Conservation (phyloP, 2,329 filamentous ascomycete genomes). For the Pseudogymnoascus sp. region DNA sequence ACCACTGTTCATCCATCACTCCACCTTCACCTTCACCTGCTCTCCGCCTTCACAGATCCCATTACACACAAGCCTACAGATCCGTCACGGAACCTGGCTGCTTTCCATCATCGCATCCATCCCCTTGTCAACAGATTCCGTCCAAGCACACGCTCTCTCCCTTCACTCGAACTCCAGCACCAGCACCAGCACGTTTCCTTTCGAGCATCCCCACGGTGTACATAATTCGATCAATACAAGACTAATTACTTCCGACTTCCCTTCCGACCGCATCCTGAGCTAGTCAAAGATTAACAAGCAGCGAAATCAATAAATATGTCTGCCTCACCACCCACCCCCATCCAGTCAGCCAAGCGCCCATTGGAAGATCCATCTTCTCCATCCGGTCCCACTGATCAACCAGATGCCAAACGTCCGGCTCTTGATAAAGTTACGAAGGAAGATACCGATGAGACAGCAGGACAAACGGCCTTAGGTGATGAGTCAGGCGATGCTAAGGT, state of each 20-base stretch:
- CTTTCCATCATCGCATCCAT: not conserved
- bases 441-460: conserved; percentile 35
- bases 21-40: conserved; percentile 27
- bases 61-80: conserved; percentile 11
- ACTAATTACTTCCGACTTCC: conserved; percentile 39
- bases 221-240: conserved; percentile 57
- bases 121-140: conserved; percentile 25
- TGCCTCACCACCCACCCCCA: conserved; percentile 57
- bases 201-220: conserved; percentile 81
- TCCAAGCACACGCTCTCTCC: conserved; percentile 29
- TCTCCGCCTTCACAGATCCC: conserved; percentile 20
- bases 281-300: conserved; percentile 28
- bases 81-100: conserved; percentile 10
- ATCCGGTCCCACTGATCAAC: conserved; percentile 82
- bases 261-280: conserved; percentile 33
- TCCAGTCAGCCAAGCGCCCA: conserved; percentile 77
- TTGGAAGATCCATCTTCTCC: conserved; percentile 96
- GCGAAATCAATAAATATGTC: conserved; percentile 55
- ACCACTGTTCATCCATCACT: conserved; percentile 28
- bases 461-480: conserved; percentile 32
- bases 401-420: conserved; percentile 92
- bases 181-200: conserved; percentile 88
- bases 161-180: conserved; percentile 24
- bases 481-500: conserved; percentile 33
- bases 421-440: conserved; percentile 81